Conservation (phyloP, 805 yeast genomes). For the Saccharomycopsis sp. region DNA sequence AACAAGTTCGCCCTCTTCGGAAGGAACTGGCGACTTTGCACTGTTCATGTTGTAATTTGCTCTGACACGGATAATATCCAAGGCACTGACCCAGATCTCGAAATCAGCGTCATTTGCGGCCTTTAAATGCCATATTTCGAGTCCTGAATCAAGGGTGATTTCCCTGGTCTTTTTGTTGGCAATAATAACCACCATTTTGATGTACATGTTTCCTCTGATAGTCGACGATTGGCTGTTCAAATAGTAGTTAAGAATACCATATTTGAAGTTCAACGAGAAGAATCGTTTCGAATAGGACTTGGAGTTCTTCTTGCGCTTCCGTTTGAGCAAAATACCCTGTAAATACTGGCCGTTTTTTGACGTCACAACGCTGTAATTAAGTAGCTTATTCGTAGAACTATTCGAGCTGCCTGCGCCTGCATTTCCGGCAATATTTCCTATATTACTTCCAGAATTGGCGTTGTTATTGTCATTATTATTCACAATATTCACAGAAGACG, state of each 20-base stretch:
- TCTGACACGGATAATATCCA: constrained; percentile 38
- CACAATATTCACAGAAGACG: neutral
- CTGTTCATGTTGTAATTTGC: constrained; percentile 6
- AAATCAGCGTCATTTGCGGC: constrained; percentile 62
- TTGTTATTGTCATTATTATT: constrained; percentile 9
- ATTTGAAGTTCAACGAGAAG: constrained; percentile 74
- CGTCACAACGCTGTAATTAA: constrained; percentile 24
- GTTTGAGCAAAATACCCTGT: constrained; percentile 72
- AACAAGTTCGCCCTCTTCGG: neutral
- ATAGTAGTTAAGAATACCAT: constrained; percentile 79
- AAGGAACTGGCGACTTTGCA: neutral
- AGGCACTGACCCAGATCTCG: constrained; percentile 76
- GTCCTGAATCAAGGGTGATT: constrained; percentile 84
- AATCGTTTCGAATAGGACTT: constrained; percentile 86
- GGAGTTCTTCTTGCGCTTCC: constrained; percentile 67
- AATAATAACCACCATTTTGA: constrained; percentile 72
- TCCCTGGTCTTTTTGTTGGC: constrained; percentile 64
- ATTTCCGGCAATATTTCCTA: neutral
- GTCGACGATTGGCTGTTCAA: constrained; percentile 61
- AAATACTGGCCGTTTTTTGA: constrained; percentile 63
- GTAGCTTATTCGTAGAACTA: constrained; percentile 23
- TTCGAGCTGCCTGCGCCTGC: constrained; percentile 15
- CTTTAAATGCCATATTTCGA: constrained; percentile 88
- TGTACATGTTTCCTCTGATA: constrained; percentile 88
- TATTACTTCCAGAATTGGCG: constrained; percentile 6